Base-by-base conservation (phyloP, 768 basidiomycete genomes). In the Tephrocybe sp. region DNA sequence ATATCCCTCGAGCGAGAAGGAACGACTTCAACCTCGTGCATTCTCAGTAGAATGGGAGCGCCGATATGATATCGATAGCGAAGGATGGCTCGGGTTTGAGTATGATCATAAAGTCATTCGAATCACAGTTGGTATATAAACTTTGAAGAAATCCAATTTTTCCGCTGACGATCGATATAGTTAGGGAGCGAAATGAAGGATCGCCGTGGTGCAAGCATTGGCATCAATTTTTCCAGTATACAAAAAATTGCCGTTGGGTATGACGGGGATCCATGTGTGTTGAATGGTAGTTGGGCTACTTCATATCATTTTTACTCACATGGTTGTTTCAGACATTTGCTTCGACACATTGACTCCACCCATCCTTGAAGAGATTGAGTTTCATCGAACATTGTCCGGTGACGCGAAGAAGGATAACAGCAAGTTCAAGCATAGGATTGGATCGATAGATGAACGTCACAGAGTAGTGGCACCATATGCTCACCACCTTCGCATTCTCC, bases 31-130 rank as follows among this genome's bases (percentile, higher is more conserved):
- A 15, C 64, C 73, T 15, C 77, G 82, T 8, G 69, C 73, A 2
- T 91, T 86, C 61, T 90, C 87, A 0, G 67, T 82, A 3, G 90
- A 91, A 64, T 88, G 82, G 77, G 78, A 86, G 47, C 65, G 73
- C 33, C 68, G 79, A 34, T 82, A 79, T 51, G 62, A 66, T 33
- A 52, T 57, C 7, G 54, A 71, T 10, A 74, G 79, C 29, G 71
- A 74, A 25, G 85, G 76, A 0, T 75, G 77, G 62, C 62, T 90
- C 16, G 63, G 69, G 25, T 80, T 91, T 27, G 78, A 85, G 47
- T 89, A 88, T 55, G 82, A 82, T 23, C 78, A 86, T 57, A 88
- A 84, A 65, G 59, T 78, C 13, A 74, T 91, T 29, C 77, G 78
- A 12, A 73, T 89, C 13, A 73, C 71, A 65, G 88, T 86, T 50